Evolutionary conservation across 331 rosid genomes (phyloP).

Genomic region (Dryas integrifolia): DNA sequence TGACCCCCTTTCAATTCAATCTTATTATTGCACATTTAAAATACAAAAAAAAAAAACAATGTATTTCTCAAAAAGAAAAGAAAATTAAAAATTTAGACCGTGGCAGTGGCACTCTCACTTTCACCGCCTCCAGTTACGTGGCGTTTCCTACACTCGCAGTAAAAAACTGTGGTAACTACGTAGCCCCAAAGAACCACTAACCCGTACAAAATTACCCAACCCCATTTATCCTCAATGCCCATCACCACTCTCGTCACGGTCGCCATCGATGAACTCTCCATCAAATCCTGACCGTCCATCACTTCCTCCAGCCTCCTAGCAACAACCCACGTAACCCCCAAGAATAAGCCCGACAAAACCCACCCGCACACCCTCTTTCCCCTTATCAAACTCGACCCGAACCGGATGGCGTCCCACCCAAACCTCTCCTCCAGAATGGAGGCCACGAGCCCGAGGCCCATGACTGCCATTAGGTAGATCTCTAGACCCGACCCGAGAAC

Average conservation of each 20-base stretch:
- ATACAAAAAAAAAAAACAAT: neutral
- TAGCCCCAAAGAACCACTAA: constrained; percentile 46
- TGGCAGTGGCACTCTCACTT: constrained; percentile 8
- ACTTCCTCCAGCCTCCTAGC: constrained; percentile 31
- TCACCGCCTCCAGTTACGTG: constrained; percentile 31
- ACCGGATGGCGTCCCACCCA: constrained; percentile 56
- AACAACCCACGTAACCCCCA: constrained; percentile 40
- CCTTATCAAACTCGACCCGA: constrained; percentile 46
- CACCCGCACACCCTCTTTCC: constrained; percentile 57
- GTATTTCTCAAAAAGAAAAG: neutral
- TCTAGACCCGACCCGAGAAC: constrained; percentile 33
- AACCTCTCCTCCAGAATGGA: constrained; percentile 58
- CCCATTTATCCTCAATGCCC: constrained; percentile 30
- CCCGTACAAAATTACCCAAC: constrained; percentile 49
- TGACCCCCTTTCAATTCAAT: no score
- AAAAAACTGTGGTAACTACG: constrained; percentile 58
- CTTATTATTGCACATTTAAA: no score
- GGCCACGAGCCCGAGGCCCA: constrained; percentile 51
- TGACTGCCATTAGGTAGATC: constrained; percentile 54
- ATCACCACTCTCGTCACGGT: constrained; percentile 18
- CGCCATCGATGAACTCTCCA: constrained; percentile 14
- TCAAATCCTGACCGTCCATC: constrained; percentile 40
- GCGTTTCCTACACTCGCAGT: constrained; percentile 54
- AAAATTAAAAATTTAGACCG: neutral
- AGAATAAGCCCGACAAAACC: constrained; percentile 49